Evolutionary conservation across 441 rosid genomes (phyloP).

Genomic region (Mallotus japonicus): DNA sequence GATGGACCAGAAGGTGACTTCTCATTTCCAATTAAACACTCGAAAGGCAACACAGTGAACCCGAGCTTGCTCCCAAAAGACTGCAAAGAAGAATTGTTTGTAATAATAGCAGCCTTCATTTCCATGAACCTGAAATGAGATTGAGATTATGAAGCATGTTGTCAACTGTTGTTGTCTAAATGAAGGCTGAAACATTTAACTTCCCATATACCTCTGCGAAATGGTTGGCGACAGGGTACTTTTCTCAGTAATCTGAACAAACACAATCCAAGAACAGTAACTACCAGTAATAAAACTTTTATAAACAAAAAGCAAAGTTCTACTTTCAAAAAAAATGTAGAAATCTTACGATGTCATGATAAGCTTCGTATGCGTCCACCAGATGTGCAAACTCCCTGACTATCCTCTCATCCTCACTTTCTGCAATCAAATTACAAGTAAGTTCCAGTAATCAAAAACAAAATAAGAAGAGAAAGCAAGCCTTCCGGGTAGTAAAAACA

Average conservation of each 20-base stretch:
- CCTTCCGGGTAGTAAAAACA: not conserved
- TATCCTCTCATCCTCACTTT: constrained; percentile 69
- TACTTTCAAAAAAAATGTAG: not conserved
- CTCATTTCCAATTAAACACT: constrained; percentile 34
- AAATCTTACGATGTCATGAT: constrained; percentile 41
- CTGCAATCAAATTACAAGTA: constrained; percentile 56
- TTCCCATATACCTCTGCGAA: constrained; percentile 51
- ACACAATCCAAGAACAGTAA: constrained; percentile 1
- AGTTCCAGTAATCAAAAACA: constrained; percentile 26
- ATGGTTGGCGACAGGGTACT: constrained; percentile 34
- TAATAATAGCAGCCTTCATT: constrained; percentile 68
- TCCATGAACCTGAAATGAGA: constrained; percentile 65
- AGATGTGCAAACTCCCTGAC: constrained; percentile 69
- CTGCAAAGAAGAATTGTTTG: constrained; percentile 41
- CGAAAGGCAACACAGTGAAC: constrained; percentile 40
- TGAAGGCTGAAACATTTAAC: not conserved
- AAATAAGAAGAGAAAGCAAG: not conserved
- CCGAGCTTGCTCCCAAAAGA: constrained; percentile 60
- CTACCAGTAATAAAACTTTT: constrained; percentile 1
- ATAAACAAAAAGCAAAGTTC: not conserved
- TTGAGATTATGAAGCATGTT: constrained; percentile 11
- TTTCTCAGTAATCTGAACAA: constrained; percentile 35
- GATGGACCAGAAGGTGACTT: constrained; percentile 24
- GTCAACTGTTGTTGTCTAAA: constrained; percentile 1
- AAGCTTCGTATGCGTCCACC: constrained; percentile 58